Percentiles rank a stretch among this genome's conserved stretches.
Evolutionary conservation across 116 monocot genomes (phyloP).

Genomic region (Phalaenopsis hybrid): DNA sequence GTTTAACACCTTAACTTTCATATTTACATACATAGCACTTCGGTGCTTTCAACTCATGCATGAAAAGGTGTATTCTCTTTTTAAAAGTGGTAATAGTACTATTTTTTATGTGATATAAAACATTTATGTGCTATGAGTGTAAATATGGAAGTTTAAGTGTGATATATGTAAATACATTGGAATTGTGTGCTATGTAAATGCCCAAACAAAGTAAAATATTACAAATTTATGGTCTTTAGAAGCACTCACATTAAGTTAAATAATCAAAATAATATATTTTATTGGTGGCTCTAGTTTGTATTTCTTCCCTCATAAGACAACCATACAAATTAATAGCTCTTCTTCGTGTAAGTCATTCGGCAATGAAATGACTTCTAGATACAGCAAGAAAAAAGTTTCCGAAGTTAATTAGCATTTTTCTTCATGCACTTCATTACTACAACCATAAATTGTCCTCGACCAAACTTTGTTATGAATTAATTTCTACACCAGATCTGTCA

Average conservation of each 20-base stretch:
- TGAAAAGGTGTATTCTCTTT: no score
- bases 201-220: background rate
- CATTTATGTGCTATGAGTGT: no score
- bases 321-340: background rate
- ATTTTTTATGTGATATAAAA: no score
- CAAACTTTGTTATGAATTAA: background rate
- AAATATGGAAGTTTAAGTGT: no score
- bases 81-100: no score
- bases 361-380: background rate
- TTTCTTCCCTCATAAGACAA: background rate
- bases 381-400: background rate
- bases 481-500: background rate
- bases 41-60: no score
- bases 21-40: no score
- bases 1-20: no score
- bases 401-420: no score
- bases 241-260: background rate
- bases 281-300: background rate
- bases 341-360: background rate
- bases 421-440: background rate
- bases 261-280: background rate
- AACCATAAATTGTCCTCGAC: background rate
- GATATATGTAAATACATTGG: no score
- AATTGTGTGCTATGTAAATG: no score
- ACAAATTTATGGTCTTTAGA: background rate